Conservation (phyloP, 1,284 basidiomycete genomes). For the Rhodotorula sp. region DNA sequence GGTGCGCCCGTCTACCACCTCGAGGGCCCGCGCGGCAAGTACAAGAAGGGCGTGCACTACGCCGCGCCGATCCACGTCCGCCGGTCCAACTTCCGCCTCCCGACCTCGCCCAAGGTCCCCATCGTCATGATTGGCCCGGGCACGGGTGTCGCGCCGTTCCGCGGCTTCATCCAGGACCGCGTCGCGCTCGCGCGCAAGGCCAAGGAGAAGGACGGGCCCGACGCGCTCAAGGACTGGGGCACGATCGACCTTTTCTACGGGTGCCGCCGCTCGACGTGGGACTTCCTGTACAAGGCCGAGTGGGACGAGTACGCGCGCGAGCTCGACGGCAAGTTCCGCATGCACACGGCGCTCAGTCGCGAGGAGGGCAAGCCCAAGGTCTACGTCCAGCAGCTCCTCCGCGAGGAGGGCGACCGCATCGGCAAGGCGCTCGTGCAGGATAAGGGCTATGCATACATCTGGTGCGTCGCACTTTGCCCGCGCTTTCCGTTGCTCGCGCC, state of each 20-base stretch:
- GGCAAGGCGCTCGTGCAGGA: constrained; percentile 86
- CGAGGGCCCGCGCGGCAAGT: constrained; percentile 82
- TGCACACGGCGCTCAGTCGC: constrained; percentile 87
- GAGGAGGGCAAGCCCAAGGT: constrained; percentile 74
- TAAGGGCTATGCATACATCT: constrained; percentile 73
- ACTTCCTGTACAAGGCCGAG: constrained; percentile 92
- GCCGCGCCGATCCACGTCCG: constrained; percentile 85
- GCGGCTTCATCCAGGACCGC: constrained; percentile 96
- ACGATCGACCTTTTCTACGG: constrained; percentile 91
- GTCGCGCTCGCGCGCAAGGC: constrained; percentile 91
- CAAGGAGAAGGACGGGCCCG: constrained; percentile 85
- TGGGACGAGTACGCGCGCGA: constrained; percentile 86
- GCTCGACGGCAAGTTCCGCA: constrained; percentile 84
- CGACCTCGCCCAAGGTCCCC: constrained; percentile 95
- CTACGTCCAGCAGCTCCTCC: constrained; percentile 96
- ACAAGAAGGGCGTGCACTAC: constrained; percentile 61
- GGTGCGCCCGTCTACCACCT: constrained; percentile 74
- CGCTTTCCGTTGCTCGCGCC: not conserved
- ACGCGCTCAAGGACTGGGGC: constrained; percentile 90
- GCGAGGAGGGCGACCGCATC: constrained; percentile 76
- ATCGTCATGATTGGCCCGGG: constrained; percentile 99
- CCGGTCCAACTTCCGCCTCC: constrained; percentile 92
- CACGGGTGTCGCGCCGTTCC: constrained; percentile 97
- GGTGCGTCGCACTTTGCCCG: constrained; percentile 17
- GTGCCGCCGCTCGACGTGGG: constrained; percentile 80